A percentile compares a stretch with the other conserved stretches of the same genome.
phyloP scores from a whole-genome alignment of 176 grass and related monocot genomes.

The Thalia dealbata region DNA sequence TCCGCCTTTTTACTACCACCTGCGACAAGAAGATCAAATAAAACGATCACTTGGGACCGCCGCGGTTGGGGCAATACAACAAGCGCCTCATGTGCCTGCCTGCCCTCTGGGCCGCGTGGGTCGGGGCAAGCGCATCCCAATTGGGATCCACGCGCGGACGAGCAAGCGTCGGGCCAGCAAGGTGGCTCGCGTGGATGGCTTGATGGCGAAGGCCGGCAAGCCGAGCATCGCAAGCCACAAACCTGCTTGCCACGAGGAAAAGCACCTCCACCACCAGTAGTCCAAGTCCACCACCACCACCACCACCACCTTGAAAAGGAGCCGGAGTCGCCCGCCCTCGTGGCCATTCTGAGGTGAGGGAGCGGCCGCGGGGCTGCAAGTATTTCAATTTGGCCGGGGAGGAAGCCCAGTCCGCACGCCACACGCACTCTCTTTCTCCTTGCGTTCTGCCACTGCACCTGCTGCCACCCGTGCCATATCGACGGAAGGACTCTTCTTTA shows the following conservation, averaged over 20 bases:
- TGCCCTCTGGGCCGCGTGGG: neutral
- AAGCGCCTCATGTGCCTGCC: neutral
- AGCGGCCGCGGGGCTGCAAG: neutral
- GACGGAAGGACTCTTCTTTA: neutral
- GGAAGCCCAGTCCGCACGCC: neutral
- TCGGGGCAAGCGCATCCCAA: neutral
- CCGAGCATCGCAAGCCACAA: neutral
- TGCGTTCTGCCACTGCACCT: neutral
- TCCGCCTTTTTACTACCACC: no score
- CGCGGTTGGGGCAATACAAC: neutral
- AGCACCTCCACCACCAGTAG: constrained; percentile 1
- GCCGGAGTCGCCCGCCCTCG: neutral
- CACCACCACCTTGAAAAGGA: neutral
- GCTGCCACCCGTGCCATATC: neutral
- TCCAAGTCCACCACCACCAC: no score
- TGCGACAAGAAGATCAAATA: no score
- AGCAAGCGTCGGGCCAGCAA: no score
- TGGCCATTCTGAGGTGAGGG: neutral
- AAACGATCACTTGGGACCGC: neutral
- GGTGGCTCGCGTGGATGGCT: neutral
- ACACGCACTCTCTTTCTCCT: neutral
- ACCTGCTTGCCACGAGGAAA: neutral
- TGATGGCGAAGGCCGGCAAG: neutral
- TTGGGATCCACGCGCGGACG: neutral
- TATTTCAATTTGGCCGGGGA: neutral